Evolutionary conservation across 495 filamentous ascomycete species (phyloP).

Genomic region (Usnea hakonensis): DNA sequence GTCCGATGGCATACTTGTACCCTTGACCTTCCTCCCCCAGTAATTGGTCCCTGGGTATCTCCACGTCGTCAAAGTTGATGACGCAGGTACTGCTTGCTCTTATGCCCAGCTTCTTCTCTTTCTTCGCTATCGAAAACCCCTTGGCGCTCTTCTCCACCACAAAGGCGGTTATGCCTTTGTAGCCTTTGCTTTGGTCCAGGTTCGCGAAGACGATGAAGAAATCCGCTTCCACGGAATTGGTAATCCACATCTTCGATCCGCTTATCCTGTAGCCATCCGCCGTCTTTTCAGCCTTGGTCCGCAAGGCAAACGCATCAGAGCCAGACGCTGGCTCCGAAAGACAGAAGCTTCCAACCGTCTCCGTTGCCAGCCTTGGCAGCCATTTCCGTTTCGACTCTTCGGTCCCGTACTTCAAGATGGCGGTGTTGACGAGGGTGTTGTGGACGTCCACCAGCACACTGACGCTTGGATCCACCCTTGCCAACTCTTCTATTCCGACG

Average conservation of each 20-base stretch:
- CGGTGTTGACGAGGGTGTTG: conserved; percentile 96
- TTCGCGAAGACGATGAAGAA: conserved; percentile 99
- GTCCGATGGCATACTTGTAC: conserved; percentile 93
- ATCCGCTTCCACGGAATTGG: conserved; percentile 85
- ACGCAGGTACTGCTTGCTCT: conserved; percentile 91
- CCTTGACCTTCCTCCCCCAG: conserved; percentile 83
- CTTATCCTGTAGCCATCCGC: conserved; percentile 76
- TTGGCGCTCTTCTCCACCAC: conserved; percentile 82
- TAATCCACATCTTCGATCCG: conserved; percentile 99
- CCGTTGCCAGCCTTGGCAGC: conserved; percentile 78
- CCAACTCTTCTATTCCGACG: conserved; percentile 93
- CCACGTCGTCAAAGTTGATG: conserved; percentile 94
- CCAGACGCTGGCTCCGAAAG: conserved; percentile 90
- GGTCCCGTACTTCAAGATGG: conserved; percentile 77
- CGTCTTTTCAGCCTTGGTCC: conserved; percentile 73
- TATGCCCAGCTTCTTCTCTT: conserved; percentile 99
- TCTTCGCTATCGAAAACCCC: conserved; percentile 95
- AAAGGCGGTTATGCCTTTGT: conserved; percentile 95
- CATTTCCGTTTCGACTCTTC: conserved; percentile 69
- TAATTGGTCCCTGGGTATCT: conserved; percentile 78
- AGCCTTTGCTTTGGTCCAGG: conserved; percentile 75
- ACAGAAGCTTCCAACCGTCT: conserved; percentile 92
- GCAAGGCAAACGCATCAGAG: conserved; percentile 90
- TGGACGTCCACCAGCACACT: conserved; percentile 92
- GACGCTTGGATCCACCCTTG: conserved; percentile 88